Percentiles rank a stretch among this genome's conserved stretches.
These are phyloP conservation scores for Neospermospora avenae DNA, from an alignment of 2,329 filamentous ascomycete genomes.

Conservation along the genomic window DNA sequence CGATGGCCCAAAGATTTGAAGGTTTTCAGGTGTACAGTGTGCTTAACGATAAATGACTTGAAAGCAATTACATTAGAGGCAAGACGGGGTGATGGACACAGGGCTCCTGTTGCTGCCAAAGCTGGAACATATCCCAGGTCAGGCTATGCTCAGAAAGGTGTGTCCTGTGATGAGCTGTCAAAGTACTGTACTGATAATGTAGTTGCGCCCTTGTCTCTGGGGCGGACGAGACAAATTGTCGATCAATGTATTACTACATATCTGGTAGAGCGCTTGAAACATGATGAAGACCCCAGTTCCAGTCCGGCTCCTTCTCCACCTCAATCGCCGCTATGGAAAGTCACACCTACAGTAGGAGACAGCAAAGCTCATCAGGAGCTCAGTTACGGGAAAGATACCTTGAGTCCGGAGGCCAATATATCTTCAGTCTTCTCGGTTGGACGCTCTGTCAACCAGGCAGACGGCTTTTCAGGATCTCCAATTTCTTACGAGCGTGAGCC, in stretches of 20 bases:
- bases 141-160: conserved; percentile 26
- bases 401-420: not conserved
- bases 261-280: conserved; percentile 44
- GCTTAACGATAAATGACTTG: conserved; percentile 81
- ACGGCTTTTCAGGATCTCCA: conserved; percentile 2
- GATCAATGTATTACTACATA: conserved; percentile 48
- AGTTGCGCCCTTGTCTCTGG: conserved; percentile 53
- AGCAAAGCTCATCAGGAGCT: not conserved
- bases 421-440: conserved; percentile 16
- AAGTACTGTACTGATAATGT: not conserved
- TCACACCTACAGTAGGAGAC: not conserved
- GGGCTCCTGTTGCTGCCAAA: conserved; percentile 19
- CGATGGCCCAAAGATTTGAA: conserved; percentile 72
- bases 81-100: conserved; percentile 29
- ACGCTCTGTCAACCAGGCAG: conserved; percentile 12
- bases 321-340: conserved; percentile 17
- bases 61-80: conserved; percentile 40
- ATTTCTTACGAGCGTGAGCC: not conserved
- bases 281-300: conserved; percentile 31
- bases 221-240: conserved; percentile 56
- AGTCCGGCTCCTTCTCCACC: conserved; percentile 23
- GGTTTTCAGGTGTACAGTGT: conserved; percentile 79
- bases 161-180: not conserved
- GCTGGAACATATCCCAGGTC: conserved; percentile 18
- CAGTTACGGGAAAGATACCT: not conserved